These are phyloP conservation scores for Chlamydomonas schloesseri DNA, from an alignment of 139 green algal genomes.

Conservation along the genomic window DNA sequence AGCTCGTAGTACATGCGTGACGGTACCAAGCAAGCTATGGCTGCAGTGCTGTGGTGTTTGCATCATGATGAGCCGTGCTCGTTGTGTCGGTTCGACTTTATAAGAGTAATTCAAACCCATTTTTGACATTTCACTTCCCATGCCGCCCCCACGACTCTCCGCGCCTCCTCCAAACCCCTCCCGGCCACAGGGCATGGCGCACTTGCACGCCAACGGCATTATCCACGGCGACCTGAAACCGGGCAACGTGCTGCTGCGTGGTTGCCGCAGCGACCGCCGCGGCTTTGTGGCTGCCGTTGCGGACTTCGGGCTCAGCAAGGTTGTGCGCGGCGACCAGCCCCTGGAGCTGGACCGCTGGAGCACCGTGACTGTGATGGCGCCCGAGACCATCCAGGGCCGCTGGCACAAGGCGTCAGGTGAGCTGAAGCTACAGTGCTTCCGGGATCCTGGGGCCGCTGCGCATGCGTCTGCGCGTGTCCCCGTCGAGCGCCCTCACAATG, in stretches of 20 bases:
- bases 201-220: conserved; percentile 43
- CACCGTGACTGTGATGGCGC: conserved; percentile 27
- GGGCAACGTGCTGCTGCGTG: conserved; percentile 41
- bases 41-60: neutral
- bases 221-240: conserved; percentile 44
- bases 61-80: neutral
- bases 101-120: neutral
- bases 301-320: conserved; percentile 41
- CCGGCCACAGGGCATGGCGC: conserved; percentile 34
- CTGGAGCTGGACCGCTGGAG: conserved; percentile 14
- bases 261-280: conserved; percentile 20
- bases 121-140: too few relatives aligned
- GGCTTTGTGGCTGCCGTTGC: conserved; percentile 27
- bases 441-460: too few relatives aligned
- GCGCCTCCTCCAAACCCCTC: too few relatives aligned
- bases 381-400: conserved; percentile 16
- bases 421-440: neutral
- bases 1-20: too few relatives aligned
- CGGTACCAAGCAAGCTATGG: too few relatives aligned
- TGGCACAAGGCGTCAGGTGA: conserved; percentile 16
- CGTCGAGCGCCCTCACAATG: too few relatives aligned
- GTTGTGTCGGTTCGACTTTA: neutral
- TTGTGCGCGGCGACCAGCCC: conserved; percentile 14
- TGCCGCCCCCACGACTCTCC: too few relatives aligned
- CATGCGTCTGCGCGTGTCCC: too few relatives aligned